Evolutionary conservation across 352 stramenopile species (phyloP), one percentile per base, ranked within the genome.

Genomic region (Phytophthora lateralis): DNA sequence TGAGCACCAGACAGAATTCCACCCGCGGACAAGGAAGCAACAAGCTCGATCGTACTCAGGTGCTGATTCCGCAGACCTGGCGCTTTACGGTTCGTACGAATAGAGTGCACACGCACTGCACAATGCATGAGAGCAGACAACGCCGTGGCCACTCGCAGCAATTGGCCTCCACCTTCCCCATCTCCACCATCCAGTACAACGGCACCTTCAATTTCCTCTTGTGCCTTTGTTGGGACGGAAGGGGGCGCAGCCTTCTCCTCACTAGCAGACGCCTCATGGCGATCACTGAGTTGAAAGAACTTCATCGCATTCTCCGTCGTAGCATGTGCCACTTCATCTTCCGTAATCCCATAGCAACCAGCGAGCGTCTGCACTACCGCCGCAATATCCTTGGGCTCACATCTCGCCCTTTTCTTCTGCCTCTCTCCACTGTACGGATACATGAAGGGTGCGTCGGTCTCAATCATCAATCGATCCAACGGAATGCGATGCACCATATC

Each of bases 141-240:
- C 0, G 76, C 78, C 35, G 88, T 82, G 1, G 89, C 71, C 29
- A 97, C 88, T 4, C 91, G 89, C 21, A 97, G 63, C 27, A 98
- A 75, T 56, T 98, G 92, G 0, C 92, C 92, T 47, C 92, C 92
- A 43, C 92, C 92, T 76, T 98, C 92, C 26, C 83, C 78, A 14
- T 63, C 71, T 7, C 79, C 78, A 18, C 83, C 83, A 30, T 93
- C 63, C 3, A 93, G 39, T 2, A 76, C 42, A 12, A 83, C 60
- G 7, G 55, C 27, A 0, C 52, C 71, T 49, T 66, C 55, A 17
- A 68, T 55, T 18, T 68, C 26, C 1, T 4, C 32, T 26, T 11
- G 15, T 30, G 10, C 27, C 29, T 45, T 6, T 21, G 5, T 18
- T 20, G 26, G 20, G 7, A 43, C 39, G 15, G 39, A 6, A 35